Conservation (phyloP, 177 flowering plant genomes). For the Vitis hybrid region DNA sequence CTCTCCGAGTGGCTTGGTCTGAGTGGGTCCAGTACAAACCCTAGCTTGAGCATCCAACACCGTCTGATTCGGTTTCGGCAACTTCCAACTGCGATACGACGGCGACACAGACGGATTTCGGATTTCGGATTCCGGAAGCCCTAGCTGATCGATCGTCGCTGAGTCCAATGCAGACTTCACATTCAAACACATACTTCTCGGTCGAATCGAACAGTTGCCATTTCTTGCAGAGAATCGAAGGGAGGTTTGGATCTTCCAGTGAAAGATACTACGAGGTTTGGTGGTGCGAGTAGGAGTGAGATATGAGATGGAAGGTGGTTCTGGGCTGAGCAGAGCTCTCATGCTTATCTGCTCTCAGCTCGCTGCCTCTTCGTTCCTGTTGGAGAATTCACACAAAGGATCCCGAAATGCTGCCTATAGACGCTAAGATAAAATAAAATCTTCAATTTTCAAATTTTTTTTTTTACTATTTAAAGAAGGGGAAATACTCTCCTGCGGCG, state of each 20-base stretch:
- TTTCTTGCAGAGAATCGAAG: conserved; percentile 1
- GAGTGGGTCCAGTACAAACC: conserved; percentile 98
- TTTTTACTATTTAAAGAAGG: too few relatives aligned
- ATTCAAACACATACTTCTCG: conserved; percentile 8
- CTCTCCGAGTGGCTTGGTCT: conserved; percentile 76
- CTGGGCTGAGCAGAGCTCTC: conserved; percentile 40
- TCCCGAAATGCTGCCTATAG: too few relatives aligned
- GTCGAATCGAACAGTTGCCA: conserved; percentile 5
- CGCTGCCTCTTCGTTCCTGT: too few relatives aligned
- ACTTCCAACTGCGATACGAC: conserved; percentile 54
- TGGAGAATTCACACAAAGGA: too few relatives aligned
- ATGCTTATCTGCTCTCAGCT: conserved; percentile 15
- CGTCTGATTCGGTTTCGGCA: conserved; percentile 78
- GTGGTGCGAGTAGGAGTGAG: conserved; percentile 17
- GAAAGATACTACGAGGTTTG: neutral
- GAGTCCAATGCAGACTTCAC: conserved; percentile 47
- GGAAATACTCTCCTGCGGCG: too few relatives aligned
- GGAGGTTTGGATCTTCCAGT: conserved; percentile 8
- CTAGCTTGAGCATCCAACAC: conserved; percentile 90
- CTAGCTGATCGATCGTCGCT: conserved; percentile 39
- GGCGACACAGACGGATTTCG: conserved; percentile 71
- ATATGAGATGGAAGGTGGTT: conserved; percentile 16
- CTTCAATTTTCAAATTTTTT: too few relatives aligned
- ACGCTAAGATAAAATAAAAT: too few relatives aligned
- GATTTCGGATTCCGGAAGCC: conserved; percentile 40